Evolutionary conservation across 1,284 basidiomycete species (phyloP).

Genomic region (Agroathelia rolfsii): DNA sequence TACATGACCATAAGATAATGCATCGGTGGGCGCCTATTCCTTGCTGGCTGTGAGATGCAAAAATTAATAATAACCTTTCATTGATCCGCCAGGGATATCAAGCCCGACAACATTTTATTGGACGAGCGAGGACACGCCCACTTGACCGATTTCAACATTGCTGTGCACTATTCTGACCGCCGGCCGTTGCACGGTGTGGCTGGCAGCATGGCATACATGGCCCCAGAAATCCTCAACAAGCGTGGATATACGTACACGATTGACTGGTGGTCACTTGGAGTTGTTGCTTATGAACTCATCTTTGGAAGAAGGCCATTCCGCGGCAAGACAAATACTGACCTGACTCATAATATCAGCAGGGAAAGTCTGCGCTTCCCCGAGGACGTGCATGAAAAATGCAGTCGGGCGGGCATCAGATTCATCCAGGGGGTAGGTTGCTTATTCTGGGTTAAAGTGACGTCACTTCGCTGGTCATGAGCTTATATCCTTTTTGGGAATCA

Average conservation of each 20-base stretch:
- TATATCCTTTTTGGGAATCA: slow-evolving; percentile 6
- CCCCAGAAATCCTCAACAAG: slow-evolving; percentile 83
- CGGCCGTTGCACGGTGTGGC: slow-evolving; percentile 85
- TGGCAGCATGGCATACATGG: slow-evolving; percentile 99
- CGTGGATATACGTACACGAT: slow-evolving; percentile 84
- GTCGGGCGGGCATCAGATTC: slow-evolving; percentile 52
- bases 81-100: slow-evolving; percentile 67
- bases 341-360: slow-evolving; percentile 82
- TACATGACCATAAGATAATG: slow-evolving; percentile 90
- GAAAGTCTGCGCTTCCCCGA: slow-evolving; percentile 71
- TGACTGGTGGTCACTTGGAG: slow-evolving; percentile 95
- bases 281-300: slow-evolving; percentile 85
- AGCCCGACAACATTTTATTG: slow-evolving; percentile 95
- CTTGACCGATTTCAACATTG: slow-evolving; percentile 97
- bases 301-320: slow-evolving; percentile 90
- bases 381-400: slow-evolving; percentile 65
- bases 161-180: slow-evolving; percentile 88
- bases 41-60: slow-evolving; percentile 10
- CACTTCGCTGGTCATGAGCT: slow-evolving; percentile 8
- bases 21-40: slow-evolving; percentile 63
- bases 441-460: slow-evolving; percentile 5
- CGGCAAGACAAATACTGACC: slow-evolving; percentile 82
- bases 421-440: slow-evolving; percentile 50
- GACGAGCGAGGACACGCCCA: slow-evolving; percentile 95
- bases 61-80: slow-evolving; percentile 12